Evolutionary conservation across 2,329 filamentous ascomycete genomes (phyloP), one percentile per base, ranked within the genome.

Genomic region (Colletotrichum noveboracense): DNA sequence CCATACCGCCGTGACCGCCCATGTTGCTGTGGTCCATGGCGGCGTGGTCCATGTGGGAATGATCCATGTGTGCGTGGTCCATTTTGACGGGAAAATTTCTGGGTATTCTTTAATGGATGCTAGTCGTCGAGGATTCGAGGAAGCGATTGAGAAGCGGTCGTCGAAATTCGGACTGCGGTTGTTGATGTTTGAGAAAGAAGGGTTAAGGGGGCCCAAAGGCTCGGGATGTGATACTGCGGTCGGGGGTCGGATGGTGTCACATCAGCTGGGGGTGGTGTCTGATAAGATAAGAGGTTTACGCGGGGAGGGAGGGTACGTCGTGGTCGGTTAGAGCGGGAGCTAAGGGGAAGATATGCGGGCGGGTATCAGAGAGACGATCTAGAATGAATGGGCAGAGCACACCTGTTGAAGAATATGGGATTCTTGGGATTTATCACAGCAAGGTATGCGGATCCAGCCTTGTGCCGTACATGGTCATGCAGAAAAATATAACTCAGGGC

Each of bases 1-100:
- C 91, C 87, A 90, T 90, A 70, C 83, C 81, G 77, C 84, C 83
- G 82, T 88, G 86, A 77, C 85, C 86, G 76, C 81, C 85, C 86
- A 87, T 88, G 52, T 82, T 82, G 74, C 84, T 80, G 80, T 89
- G 87, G 76, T 86, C 87, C 87, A 89, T 89, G 26, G 83, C 80
- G 64, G 82, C 82, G 81, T 89, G 87, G 70, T 87, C 83, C 83
- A 86, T 86, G 70, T 78, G 73, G 21, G 81, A 80, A 81, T 89
- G 87, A 72, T 88, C 86, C 86, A 88, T 88, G 60, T 69, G 79
- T 56, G 55, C 34, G 36, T 38, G 61, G 28, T 70, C 66, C 34
- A 65, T 71, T 14, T 16, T 64, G 48, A 48, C 48, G 38, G 16
- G 13, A n/a, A 52, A 7, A 21, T 62, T 38, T 55, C 32, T 34